Evolutionary conservation across 345 rosid genomes (phyloP), one percentile per base, ranked within the genome.

Genomic region (Acer campestre): DNA sequence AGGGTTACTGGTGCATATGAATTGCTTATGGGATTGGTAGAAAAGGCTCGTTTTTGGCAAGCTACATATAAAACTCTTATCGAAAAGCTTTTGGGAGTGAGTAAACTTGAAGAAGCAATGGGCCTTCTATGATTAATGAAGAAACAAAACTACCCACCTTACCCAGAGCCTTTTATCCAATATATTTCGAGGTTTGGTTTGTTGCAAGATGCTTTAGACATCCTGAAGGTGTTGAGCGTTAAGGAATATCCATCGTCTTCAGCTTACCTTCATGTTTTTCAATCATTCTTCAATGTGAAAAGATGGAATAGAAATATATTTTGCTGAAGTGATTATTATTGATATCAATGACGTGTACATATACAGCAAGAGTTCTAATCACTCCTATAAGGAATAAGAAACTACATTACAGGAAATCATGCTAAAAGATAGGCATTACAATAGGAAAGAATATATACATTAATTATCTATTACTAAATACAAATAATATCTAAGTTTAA

Each of bases 161-260:
- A 78, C 74, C 79, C 91, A 0, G 92, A 86, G 75, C 91, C 98
- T 27, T 90, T 92, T 73, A 68, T 86, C 78, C 86, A 66, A 71
- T 90, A 89, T 75, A 83, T 93, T 42, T 87, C 98, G 16, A 93
- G 85, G 90, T 88, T 66, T 78, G 98, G 98, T 78, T 86, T 89
- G 2, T 88, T 90, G 58, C 84, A 81, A 53, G 97, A 92, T 64
- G 95, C 93, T 65, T 84, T 67, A 38, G 90, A 88, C 73, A 90
- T 89, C 89, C 84, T 93, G 69, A 87, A 85, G 85, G 89, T 89
- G 62, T 68, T 88, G 79, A 89, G 86, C 79, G 82, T 84, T 51
- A 93, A 90, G 83, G 81, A 89, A 51, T 84, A 82, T 80, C 97
- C 98, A 44, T 84, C 93, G 4, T 35, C 77, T 62, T 71, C 88